These are phyloP conservation scores for Epicoccum sorghinum DNA, from an alignment of 2,329 filamentous ascomycete species.

Conservation along the genomic window DNA sequence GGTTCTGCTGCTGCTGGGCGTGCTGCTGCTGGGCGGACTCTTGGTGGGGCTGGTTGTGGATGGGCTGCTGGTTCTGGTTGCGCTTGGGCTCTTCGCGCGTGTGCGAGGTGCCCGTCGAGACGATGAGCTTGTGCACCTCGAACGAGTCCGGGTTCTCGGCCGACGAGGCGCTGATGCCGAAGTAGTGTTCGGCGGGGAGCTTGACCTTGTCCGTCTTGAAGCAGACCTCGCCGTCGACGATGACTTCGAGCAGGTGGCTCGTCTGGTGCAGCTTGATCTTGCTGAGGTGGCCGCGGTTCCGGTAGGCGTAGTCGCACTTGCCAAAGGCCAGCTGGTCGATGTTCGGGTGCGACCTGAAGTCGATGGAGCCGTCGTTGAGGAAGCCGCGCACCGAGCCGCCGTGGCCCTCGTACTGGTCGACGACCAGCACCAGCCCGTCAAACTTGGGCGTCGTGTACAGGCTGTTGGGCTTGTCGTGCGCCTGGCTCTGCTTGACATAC, in stretches of 20 bases:
- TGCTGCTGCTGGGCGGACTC: conserved; percentile 41
- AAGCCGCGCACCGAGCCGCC: conserved; percentile 88
- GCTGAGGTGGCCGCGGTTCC: conserved; percentile 86
- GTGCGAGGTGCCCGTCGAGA: conserved; percentile 60
- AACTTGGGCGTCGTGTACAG: conserved; percentile 86
- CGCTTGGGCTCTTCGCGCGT: conserved; percentile 43
- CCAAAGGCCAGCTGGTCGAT: conserved; percentile 90
- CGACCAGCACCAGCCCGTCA: conserved; percentile 85
- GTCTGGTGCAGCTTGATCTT: conserved; percentile 77
- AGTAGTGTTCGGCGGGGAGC: conserved; percentile 80
- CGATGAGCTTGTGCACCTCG: conserved; percentile 85
- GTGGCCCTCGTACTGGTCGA: conserved; percentile 81
- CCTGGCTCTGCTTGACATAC: conserved; percentile 75
- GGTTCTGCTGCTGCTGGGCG: conserved; percentile 25
- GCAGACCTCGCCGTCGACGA: conserved; percentile 79
- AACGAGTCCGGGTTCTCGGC: conserved; percentile 94
- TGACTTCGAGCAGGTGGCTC: conserved; percentile 71
- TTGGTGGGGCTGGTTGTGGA: conserved; percentile 29
- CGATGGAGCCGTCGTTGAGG: conserved; percentile 85
- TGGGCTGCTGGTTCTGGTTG: conserved; percentile 28
- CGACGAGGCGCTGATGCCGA: conserved; percentile 86
- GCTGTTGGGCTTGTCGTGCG: conserved; percentile 71
- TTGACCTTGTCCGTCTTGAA: conserved; percentile 80
- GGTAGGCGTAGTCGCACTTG: conserved; percentile 88
- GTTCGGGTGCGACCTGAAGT: conserved; percentile 76